phyloP scores from a whole-genome alignment of 257 asterid species.

The Buddleja alternifolia region DNA sequence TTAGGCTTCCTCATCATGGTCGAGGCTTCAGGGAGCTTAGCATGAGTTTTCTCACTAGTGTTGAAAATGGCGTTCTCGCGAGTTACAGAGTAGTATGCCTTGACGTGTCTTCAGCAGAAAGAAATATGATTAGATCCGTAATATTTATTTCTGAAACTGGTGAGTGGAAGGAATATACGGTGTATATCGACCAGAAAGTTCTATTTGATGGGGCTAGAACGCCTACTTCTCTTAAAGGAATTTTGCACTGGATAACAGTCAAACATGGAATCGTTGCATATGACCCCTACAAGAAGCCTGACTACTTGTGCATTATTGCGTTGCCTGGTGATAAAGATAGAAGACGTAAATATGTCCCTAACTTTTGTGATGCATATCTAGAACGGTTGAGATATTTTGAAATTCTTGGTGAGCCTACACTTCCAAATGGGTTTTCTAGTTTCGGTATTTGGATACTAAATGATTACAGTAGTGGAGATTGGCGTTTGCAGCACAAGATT shows the following conservation, averaged over 20 bases:
- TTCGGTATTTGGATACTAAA: not conserved
- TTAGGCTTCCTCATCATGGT: too few species aligned
- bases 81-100: not conserved
- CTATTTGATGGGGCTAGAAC: not conserved
- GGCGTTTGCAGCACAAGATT: not conserved
- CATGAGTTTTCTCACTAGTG: not conserved
- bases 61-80: not conserved
- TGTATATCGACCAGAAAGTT: not conserved
- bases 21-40: not conserved
- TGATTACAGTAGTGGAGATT: not conserved
- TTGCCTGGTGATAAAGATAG: not conserved
- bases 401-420: not conserved
- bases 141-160: not conserved
- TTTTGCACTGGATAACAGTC: not conserved
- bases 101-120: not conserved
- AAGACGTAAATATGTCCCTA: not conserved
- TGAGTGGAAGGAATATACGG: not conserved
- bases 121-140: not conserved
- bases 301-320: not conserved
- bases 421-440: not conserved
- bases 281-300: not conserved
- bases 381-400: not conserved
- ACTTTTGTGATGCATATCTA: not conserved
- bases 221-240: not conserved
- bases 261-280: not conserved